Evolutionary conservation across 2,329 filamentous ascomycete species (phyloP).

Genomic region (Coleophoma crateriformis): DNA sequence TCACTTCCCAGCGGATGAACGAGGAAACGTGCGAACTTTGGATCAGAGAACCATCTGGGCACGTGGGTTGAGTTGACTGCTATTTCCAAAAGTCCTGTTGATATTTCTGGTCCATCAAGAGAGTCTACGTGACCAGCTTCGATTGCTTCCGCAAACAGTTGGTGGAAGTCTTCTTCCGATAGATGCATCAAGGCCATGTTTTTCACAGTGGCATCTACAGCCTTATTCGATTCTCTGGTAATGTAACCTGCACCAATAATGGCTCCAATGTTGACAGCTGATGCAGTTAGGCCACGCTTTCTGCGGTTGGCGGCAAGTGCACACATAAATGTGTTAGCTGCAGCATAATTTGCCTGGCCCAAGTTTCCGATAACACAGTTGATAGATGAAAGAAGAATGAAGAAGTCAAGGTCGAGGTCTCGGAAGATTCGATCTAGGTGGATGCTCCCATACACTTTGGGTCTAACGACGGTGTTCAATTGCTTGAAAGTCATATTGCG

Average conservation of each 20-base stretch:
- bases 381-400: constrained; percentile 28
- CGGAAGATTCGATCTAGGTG: constrained; percentile 25
- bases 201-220: neutral
- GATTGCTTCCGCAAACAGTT: constrained; percentile 35
- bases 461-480: constrained; percentile 18
- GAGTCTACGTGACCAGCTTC: constrained; percentile 23
- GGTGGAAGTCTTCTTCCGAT: constrained; percentile 32
- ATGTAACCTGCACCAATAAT: constrained; percentile 35
- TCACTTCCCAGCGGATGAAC: neutral
- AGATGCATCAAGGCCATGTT: neutral
- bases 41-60: neutral
- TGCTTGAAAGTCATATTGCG: constrained; percentile 19
- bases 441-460: constrained; percentile 27
- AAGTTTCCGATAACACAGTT: constrained; percentile 19
- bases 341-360: constrained; percentile 38
- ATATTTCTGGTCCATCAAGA: neutral
- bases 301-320: constrained; percentile 30
- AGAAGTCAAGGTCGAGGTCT: constrained; percentile 26
- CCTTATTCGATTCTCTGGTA: neutral
- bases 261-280: constrained; percentile 30
- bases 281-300: constrained; percentile 29
- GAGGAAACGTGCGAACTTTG: neutral
- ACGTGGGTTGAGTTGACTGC: neutral
- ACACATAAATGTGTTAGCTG: constrained; percentile 37
- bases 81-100: neutral